Base-by-base conservation (phyloP, 495 filamentous ascomycete species). In the Tuber melanosporum region DNA sequence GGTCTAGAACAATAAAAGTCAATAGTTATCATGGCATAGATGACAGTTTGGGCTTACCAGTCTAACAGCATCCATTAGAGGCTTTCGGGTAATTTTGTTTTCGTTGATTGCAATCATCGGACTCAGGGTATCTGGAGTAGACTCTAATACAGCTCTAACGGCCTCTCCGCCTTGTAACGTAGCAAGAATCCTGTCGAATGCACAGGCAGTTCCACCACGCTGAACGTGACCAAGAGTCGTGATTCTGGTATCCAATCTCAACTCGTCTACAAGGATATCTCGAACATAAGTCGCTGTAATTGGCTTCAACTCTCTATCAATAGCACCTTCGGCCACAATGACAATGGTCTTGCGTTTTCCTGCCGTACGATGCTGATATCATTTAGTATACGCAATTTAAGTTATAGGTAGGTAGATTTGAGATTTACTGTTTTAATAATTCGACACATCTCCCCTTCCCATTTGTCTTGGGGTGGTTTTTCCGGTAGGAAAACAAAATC, bases 401-500 rank as follows among this genome's bases (percentile, higher is more conserved):
- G n/a, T 49, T 26, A 15, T 14, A 32, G 41, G 19, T 2, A 19
- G 5, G 39, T 46, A 36, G 12, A 52, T 14, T 73, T 15, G 52
- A 57, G 39, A 84, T 88, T 75, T 82, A 95, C 94, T 86, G 92
- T 91, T 62, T 88, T 88, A 52, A 99, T 91, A 75, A 94, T 89
- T 3, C 86, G 82, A 80, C 91, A 93, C 96, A 99, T 98, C 70
- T 96, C 90, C 52, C 93, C 88, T 83, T 91, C 90, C 96, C 96
- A 99, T 78, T 93, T 91, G 39, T 92, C 90, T 73, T 88, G 87
- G 20, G 95, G 93, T 75, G 96, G 96, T 85, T 94, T 97, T 86
- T 99, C 96, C 0, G 96, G 96, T 71, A 98, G 92, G 85, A 99
- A 97, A 70, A 98, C 88, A 86, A 96, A 99, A 85, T 99, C 96